Evolutionary conservation across 768 basidiomycete species (phyloP), one percentile per base, ranked within the genome.

Genomic region (Mycena haematopus): DNA sequence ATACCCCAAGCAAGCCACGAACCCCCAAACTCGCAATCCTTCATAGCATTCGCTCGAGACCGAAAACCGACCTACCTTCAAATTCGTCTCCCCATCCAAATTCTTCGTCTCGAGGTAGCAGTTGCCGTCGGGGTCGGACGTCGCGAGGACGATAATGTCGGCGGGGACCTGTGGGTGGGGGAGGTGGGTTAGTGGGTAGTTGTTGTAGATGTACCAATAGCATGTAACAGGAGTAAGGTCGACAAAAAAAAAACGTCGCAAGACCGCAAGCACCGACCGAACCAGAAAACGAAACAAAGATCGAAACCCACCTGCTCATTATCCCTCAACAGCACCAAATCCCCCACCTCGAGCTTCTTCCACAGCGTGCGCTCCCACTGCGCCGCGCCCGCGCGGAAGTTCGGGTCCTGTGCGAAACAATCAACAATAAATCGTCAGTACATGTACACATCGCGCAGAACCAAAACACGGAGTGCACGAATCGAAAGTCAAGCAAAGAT

Each of bases 321-420:
- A 67, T 98, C 95, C 61, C 90, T 80, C 35, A 99, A 80, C 9
- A 98, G 78, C 31, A 99, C 93, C 22, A 98, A 77, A 72, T 99
- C 96, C n/a, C 96, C 96, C 13, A 98, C 95, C 72, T 97, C 95
- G 46, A 99, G 82, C 80, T 99, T 98, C 82, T 99, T 98, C 96
- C 96, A 99, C 1, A 99, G 78, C 15, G 96, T 99, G 58, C 96
- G 81, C 72, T 98, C 95, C 96, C 96, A 99, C 27, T 83, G 81
- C 2, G 93, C 89, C 4, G 88, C 84, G 3, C 79, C 79, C 2
- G 84, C 77, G 38, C 84, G 86, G 51, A 86, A 86, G 50, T 78
- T 80, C 85, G 88, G 95, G 72, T 96, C 90, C 36, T 38, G 15
- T 5, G 14, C 11, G 14, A 38, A 38, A n/a, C n/a, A n/a, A n/a